phyloP scores from a whole-genome alignment of 2,329 filamentous ascomycete species.

The Aspergillus ruber region DNA sequence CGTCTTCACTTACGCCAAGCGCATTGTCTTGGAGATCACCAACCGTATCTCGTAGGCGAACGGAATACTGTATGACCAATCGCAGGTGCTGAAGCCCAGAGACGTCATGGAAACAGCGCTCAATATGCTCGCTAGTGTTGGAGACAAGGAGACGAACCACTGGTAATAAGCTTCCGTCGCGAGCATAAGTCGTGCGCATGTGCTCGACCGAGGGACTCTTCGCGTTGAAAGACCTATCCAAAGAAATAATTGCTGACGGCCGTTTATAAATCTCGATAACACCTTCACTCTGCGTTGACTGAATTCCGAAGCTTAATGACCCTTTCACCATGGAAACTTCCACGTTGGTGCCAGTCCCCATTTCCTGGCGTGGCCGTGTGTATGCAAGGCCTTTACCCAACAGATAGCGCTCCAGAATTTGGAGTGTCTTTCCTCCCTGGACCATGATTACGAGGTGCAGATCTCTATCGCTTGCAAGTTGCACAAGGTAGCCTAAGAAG shows the following conservation, averaged over 20 bases:
- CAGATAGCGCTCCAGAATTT: slow-evolving; percentile 38
- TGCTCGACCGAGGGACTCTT: slow-evolving; percentile 34
- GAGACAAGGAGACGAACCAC: slow-evolving; percentile 39
- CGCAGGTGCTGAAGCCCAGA: slow-evolving; percentile 28
- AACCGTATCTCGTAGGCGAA: slow-evolving; percentile 26
- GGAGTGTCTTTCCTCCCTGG: slow-evolving; percentile 28
- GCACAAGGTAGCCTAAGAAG: slow-evolving; percentile 38
- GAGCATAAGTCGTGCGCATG: slow-evolving; percentile 32
- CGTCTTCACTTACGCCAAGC: slow-evolving; percentile 34
- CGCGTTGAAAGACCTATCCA: slow-evolving; percentile 38
- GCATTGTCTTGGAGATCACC: slow-evolving; percentile 39
- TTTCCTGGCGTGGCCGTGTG: slow-evolving; percentile 24
- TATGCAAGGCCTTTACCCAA: slow-evolving; percentile 34
- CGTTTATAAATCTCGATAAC: slow-evolving; percentile 27
- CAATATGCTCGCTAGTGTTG: slow-evolving; percentile 43
- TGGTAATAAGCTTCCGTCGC: slow-evolving; percentile 31
- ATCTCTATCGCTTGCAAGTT: slow-evolving; percentile 27
- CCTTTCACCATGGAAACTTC: slow-evolving; percentile 33
- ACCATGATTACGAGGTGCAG: slow-evolving; percentile 36
- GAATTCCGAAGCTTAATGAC: slow-evolving; percentile 31
- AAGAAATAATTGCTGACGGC: slow-evolving; percentile 36
- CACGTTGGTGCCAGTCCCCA: slow-evolving; percentile 23
- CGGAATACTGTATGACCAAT: slow-evolving; percentile 28
- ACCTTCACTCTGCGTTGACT: slow-evolving; percentile 22
- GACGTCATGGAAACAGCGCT: slow-evolving; percentile 35